A percentile compares a stretch with the other conserved stretches of the same genome.
Conservation (phyloP, 1,139 yeast species). For the Suhomyces kunorum region DNA sequence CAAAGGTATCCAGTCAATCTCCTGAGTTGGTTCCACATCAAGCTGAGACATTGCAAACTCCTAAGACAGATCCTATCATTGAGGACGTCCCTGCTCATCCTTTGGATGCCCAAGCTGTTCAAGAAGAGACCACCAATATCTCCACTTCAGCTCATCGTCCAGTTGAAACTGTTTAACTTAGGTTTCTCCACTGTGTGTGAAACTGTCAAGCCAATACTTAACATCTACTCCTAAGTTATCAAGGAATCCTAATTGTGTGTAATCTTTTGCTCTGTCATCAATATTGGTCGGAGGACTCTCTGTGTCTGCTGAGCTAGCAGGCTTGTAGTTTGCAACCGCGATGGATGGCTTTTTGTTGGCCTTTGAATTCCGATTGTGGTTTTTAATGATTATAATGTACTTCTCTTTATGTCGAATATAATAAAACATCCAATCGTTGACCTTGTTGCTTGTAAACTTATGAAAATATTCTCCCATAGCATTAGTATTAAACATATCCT, state of each 20-base stretch:
- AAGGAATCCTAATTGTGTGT: conserved; percentile 38
- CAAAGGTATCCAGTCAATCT: background rate
- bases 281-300: conserved; percentile 15
- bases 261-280: conserved; percentile 28
- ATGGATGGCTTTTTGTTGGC: conserved; percentile 8
- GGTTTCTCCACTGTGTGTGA: conserved; percentile 24
- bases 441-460: conserved; percentile 41
- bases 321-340: conserved; percentile 3
- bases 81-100: background rate
- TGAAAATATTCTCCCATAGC: conserved; percentile 41
- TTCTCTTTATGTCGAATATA: conserved; percentile 34
- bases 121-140: background rate
- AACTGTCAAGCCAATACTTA: conserved; percentile 42
- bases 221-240: conserved; percentile 50
- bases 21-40: background rate
- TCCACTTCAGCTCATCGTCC: background rate
- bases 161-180: conserved; percentile 10
- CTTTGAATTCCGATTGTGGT: conserved; percentile 30
- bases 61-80: background rate
- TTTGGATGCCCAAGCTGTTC: background rate
- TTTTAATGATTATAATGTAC: conserved; percentile 40
- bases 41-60: background rate
- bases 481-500: conserved; percentile 25
- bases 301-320: background rate
- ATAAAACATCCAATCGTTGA: conserved; percentile 50